Base-by-base conservation (phyloP, 2,329 filamentous ascomycete species). In the Graphilbum fragrans region DNA sequence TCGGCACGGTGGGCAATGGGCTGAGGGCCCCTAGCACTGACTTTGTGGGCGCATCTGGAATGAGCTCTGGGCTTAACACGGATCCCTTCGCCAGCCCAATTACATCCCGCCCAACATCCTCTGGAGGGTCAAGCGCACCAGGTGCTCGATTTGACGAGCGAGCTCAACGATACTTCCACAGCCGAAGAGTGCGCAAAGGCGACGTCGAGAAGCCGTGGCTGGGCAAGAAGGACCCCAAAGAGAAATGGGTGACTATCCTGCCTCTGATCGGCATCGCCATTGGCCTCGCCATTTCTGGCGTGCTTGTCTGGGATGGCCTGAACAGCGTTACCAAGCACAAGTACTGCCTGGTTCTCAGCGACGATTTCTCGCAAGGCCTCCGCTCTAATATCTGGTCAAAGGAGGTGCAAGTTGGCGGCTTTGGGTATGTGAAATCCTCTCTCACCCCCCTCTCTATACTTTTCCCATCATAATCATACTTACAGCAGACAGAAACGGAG, bases 221-320 rank as follows among this genome's bases (percentile, higher is more conserved):
- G 32, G 61, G 72, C n/a, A 80, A 78, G 55, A 77, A 67, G 43
- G 80, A 88, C 49, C 79, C 81, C 12, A 82, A 78, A 57, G 82
- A 90, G 67, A 92, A 86, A 64, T 92, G 85, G 85, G 78, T 86
- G 9, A 87, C 80, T 3, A 86, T 90, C 47, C 72, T 93, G 43
- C 85, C 85, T 3, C 55, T 87, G 34, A 56, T 86, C 20, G 85
- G 84, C 37, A 74, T 92, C 38, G 37, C 78, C 3, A 46, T 87
- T 14, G 86, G 86, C 14, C 56, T 90, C 29, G 72, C 58, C 3
- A 62, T 88, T 33, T 74, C 80, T 1, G 84, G 70, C 1, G 74
- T 88, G 52, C 61, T 92, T 35, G 66, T 92, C 37, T 92, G 78
- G 69, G 80, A 88, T 49, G 86, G 86, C 4, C 56, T 88, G 32